Conservation (phyloP, 75 land plant species). For the Picea glauca region DNA sequence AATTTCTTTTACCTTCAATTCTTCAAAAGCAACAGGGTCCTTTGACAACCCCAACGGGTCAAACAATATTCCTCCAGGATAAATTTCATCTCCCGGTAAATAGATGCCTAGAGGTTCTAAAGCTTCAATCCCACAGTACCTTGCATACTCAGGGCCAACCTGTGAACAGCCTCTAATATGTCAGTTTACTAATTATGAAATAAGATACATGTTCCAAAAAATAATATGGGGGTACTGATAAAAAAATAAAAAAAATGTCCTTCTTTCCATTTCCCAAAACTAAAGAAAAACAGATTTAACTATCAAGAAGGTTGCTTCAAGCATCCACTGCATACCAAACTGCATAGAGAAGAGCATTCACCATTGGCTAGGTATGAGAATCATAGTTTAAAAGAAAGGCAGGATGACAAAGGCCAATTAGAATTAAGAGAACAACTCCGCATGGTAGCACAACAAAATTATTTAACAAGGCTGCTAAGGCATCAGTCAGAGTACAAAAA, state of each 20-base stretch:
- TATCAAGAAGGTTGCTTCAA: neutral
- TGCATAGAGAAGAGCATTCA: neutral
- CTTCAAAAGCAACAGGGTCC: constrained; percentile 81
- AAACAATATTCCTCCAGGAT: constrained; percentile 89
- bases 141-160: constrained; percentile 99
- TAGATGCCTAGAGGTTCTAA: constrained; percentile 95
- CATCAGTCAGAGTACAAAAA: neutral
- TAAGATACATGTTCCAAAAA: neutral
- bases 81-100: constrained; percentile 86
- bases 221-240: neutral
- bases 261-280: neutral
- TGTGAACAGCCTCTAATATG: constrained; percentile 17
- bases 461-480: neutral
- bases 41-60: constrained; percentile 88
- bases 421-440: neutral
- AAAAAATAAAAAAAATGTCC: neutral
- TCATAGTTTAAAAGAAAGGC: neutral
- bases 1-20: constrained; percentile 95
- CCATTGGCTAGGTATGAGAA: neutral
- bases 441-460: neutral
- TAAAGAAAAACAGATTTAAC: neutral
- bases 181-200: neutral
- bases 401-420: neutral
- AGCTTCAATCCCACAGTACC: constrained; percentile 97
- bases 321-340: neutral